Evolutionary conservation across 805 yeast species (phyloP), one percentile per base, ranked within the genome.

Genomic region (Scheffersomyces spartinae): DNA sequence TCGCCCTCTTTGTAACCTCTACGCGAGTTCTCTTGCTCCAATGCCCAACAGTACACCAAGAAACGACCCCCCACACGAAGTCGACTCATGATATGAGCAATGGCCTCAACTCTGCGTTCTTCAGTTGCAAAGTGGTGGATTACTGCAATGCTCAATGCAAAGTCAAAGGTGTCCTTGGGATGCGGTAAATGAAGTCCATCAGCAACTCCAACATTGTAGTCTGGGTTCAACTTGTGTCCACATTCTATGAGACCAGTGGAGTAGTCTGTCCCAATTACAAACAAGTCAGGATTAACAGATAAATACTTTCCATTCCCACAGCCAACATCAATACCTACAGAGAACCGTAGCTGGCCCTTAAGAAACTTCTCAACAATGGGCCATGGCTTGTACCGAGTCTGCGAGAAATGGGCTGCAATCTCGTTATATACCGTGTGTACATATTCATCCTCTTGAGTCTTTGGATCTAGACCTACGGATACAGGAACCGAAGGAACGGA

Each of bases 271-370:
- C 95, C 97, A 10, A 88, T 47, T 15, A 86, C 64, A 41, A 49
- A 76, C 3, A 88, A 48, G 23, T 78, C 63, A 6, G 66, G 59
- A 48, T 88, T 86, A 8, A 85, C 67, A 2, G 67, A 68, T 20
- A 88, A 49, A 45, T 91, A 91, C 45, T 91, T 91, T 2, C 98
- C 98, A 47, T 91, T 91, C 3, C 98, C 98, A 49, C 97, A 88
- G 0, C 98, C 98, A 12, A 88, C 83, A 53, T 91, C 98, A 15
- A 85, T 61, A 1, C 98, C 98, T 1, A 88, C 34, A 1, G 76
- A 54, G 21, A 83, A 78, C 5, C 55, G 53, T 0, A 45, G 31
- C 39, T 70, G 68, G 1, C 49, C 38, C 7, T 39, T 43, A 23
- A 91, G 52, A 43, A 79, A 91, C 32, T 63, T 49, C 26, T 81